A percentile compares a stretch with the other conserved stretches of the same genome.
phyloP scores from a whole-genome alignment of 768 basidiomycete genomes.

The Royoungia palumana region DNA sequence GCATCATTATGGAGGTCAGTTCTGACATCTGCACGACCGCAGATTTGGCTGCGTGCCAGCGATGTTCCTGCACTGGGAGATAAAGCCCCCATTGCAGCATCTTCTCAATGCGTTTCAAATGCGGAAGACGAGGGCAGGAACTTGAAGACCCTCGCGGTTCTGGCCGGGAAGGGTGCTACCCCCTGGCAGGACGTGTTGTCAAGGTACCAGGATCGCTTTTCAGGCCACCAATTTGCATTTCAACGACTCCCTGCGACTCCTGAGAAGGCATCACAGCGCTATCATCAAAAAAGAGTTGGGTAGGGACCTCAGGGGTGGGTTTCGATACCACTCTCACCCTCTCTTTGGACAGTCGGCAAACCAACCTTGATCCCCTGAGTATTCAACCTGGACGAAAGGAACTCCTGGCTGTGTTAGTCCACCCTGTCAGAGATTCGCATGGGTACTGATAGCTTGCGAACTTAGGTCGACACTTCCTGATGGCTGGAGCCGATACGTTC shows the following conservation, averaged over 20 bases:
- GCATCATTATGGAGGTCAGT: slow-evolving; percentile 8
- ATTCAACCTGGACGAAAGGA: slow-evolving; percentile 9
- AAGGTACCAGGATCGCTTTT: background rate
- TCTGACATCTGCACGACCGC: background rate
- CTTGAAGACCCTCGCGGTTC: slow-evolving; percentile 4
- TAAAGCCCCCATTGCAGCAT: background rate
- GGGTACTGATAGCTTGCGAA: background rate
- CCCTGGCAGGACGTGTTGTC: background rate
- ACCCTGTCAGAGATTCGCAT: background rate
- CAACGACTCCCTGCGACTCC: slow-evolving; percentile 6
- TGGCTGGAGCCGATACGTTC: slow-evolving; percentile 5
- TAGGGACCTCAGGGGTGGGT: background rate
- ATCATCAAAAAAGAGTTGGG: slow-evolving; percentile 2
- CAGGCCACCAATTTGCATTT: background rate
- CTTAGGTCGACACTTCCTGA: background rate
- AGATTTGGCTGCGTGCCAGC: background rate
- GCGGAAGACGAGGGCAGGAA: background rate
- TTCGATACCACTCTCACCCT: too few species aligned
- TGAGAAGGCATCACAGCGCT: slow-evolving; percentile 12
- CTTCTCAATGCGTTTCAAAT: background rate
- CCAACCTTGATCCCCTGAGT: background rate
- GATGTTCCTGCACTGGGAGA: background rate
- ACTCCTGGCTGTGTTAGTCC: slow-evolving; percentile 8
- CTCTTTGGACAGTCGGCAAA: background rate
- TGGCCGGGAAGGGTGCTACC: background rate